Percentiles rank a stretch among this genome's conserved stretches.
Conservation (phyloP, 2,329 filamentous ascomycete genomes). For the Aotearoamyces nothofagi region DNA sequence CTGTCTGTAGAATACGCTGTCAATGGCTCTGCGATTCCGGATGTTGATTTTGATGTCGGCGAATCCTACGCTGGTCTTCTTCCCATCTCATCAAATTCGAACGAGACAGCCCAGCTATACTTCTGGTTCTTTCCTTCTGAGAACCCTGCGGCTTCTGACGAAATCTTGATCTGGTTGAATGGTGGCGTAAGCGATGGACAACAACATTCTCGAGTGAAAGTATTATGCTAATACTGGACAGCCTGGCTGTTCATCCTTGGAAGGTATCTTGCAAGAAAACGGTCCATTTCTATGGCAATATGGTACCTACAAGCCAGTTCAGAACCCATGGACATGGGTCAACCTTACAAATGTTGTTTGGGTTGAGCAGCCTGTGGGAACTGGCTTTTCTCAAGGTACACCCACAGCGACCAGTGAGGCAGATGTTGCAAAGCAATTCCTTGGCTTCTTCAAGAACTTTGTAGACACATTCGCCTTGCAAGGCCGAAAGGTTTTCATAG, state of each 20-base stretch:
- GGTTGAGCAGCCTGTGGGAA: constrained; percentile 18
- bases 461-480: constrained; percentile 54
- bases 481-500: constrained; percentile 54
- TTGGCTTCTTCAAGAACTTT: constrained; percentile 70
- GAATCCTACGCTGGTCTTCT: constrained; percentile 50
- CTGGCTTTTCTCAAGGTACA: constrained; percentile 20
- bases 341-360: constrained; percentile 18
- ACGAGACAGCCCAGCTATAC: constrained; percentile 38
- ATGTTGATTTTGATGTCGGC: constrained; percentile 53
- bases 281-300: constrained; percentile 58
- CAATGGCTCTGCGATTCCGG: constrained; percentile 48
- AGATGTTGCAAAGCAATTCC: constrained; percentile 56
- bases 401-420: constrained; percentile 49
- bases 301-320: constrained; percentile 39
- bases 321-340: constrained; percentile 16
- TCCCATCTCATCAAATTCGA: constrained; percentile 33
- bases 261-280: constrained; percentile 62
- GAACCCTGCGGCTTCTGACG: constrained; percentile 32
- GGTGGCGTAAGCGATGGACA: constrained; percentile 28
- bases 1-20: constrained; percentile 38
- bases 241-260: constrained; percentile 45
- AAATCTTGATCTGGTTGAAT: constrained; percentile 42
- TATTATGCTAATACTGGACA: constrained; percentile 11
- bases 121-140: constrained; percentile 54
- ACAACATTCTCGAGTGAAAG: neutral